Evolutionary conservation across 257 asterid genomes (phyloP).

Genomic region (Ilex asprella): DNA sequence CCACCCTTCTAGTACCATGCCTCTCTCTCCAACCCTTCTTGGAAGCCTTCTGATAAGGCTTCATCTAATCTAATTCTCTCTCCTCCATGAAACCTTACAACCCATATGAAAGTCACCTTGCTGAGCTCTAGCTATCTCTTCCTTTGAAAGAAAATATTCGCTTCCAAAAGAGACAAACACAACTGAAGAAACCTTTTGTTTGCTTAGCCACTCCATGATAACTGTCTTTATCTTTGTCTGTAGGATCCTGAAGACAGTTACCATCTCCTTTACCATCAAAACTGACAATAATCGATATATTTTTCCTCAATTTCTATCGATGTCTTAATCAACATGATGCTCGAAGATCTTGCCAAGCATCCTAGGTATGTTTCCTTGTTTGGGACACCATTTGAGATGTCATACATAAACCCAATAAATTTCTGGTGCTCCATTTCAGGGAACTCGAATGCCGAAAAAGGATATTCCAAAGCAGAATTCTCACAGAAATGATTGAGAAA

Average conservation of each 20-base stretch:
- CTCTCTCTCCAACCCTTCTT: no score
- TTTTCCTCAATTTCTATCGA: neutral
- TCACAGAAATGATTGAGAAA: neutral
- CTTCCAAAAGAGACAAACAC: no score
- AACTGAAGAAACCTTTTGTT: no score
- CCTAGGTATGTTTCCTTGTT: neutral
- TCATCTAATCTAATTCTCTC: no score
- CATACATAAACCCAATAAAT: neutral
- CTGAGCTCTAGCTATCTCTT: no score
- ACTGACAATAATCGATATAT: neutral
- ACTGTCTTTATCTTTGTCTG: neutral
- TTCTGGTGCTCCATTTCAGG: neutral
- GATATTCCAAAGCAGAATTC: constrained; percentile 3
- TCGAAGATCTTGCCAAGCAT: constrained; percentile 1
- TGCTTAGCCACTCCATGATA: no score
- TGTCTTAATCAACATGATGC: neutral
- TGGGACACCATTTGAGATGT: neutral
- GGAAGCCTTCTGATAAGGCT: no score
- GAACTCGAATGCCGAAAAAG: constrained; percentile 3
- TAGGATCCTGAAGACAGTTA: neutral
- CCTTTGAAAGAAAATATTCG: no score
- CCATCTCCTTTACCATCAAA: neutral
- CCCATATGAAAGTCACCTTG: no score
- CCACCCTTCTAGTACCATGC: no score
- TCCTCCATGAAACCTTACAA: no score